Base-by-base conservation (phyloP, 805 yeast species). In the Metschnikowia kofuensis region DNA sequence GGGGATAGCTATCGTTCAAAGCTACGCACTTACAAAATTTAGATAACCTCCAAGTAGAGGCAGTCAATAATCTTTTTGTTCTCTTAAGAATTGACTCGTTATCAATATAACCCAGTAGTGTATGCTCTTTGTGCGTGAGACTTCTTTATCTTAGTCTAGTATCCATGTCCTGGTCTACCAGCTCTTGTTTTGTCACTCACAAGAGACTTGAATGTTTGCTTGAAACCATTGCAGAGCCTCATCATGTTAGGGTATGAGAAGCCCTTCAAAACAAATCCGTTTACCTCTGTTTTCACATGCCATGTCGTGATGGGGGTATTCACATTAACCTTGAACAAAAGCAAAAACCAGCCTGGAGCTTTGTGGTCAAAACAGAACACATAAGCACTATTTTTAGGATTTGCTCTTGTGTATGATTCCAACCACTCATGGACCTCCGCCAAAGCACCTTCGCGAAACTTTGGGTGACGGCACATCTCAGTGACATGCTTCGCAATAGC, bases 221-320 rank as follows among this genome's bases (percentile, higher is more conserved):
- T 94, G 83, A 94, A 94, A 14, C 99, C 99, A 62, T 94, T 94
- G 72, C 96, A 87, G 60, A 94, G 77, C 49, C 85, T 80, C 54
- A 82, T 82, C 76, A 92, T 90, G 66, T 87, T 90, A n/a, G 96
- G 92, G 64, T 94, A 94, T 29, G 83, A 79, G 62, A 87, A 88
- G 13, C 84, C 84, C 64, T 83, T 84, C 63, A 94, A 74, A 61
- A 82, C 83, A 62, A 81, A 92, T 2, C 98, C 98, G 50, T 84
- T 85, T 28, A 94, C 90, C 46, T 87, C 84, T n/a, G 89, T 89
- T 67, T 83, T 86, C 37, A 94, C 96, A 61, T 89, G 88, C 96
- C 97, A 89, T 2, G 89, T 83, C 60, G 83, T 81, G 35, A 90
- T 77, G 42, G 81, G 81, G 11, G 88, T 81, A 49, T 74, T 75